Evolutionary conservation across 495 filamentous ascomycete genomes (phyloP).

Genomic region (Neurospora terricola): DNA sequence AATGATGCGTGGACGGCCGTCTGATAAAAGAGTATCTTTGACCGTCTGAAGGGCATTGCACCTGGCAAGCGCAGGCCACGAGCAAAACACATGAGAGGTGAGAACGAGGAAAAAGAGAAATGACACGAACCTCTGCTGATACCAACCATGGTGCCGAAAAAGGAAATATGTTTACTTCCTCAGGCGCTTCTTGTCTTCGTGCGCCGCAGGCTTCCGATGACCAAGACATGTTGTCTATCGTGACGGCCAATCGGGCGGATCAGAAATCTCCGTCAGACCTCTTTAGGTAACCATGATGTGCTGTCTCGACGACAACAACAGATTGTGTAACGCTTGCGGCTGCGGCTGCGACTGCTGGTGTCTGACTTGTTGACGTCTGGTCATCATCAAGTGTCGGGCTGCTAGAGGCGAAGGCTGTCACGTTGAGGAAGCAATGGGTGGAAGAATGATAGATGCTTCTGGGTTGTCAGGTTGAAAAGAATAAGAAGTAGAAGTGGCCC

Average conservation of each 20-base stretch:
- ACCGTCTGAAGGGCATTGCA: neutral
- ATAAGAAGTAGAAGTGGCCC: neutral
- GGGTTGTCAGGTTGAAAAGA: neutral
- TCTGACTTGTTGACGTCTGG: neutral
- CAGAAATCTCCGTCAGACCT: neutral
- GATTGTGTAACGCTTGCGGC: neutral
- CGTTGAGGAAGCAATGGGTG: neutral
- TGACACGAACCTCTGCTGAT: neutral
- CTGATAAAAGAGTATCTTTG: neutral
- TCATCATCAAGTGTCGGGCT: neutral
- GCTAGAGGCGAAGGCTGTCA: neutral
- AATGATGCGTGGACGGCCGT: neutral
- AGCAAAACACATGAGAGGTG: too few relatives aligned
- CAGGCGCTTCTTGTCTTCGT: neutral
- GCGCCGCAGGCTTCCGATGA: neutral
- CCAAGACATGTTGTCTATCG: neutral
- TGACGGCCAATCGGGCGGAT: neutral
- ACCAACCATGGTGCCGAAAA: neutral
- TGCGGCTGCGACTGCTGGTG: neutral
- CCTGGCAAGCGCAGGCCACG: neutral
- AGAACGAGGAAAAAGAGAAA: neutral
- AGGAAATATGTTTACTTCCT: neutral
- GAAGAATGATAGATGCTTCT: neutral
- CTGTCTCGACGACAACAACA: neutral
- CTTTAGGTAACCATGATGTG: neutral